Evolutionary conservation across 2,329 filamentous ascomycete species (phyloP).

Genomic region (Bipolaris zeicola): DNA sequence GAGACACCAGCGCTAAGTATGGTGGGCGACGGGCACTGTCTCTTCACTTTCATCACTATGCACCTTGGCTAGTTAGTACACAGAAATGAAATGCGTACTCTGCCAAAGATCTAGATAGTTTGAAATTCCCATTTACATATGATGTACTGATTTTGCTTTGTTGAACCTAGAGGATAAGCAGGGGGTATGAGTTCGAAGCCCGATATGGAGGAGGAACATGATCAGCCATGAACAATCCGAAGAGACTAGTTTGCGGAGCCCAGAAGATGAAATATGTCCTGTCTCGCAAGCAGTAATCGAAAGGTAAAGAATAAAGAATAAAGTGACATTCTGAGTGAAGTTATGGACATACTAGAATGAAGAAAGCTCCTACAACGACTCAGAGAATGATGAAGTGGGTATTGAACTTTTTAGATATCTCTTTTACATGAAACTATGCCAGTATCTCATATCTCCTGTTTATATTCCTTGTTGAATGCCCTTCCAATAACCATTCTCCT

Average conservation of each 20-base stretch:
- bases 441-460: slow-evolving; percentile 25
- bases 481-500: slow-evolving; percentile 92
- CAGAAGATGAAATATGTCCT: neutral
- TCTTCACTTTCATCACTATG: slow-evolving; percentile 14
- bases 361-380: neutral
- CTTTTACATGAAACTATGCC: too few species aligned
- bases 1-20: neutral
- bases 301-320: too few species aligned
- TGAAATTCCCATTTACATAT: slow-evolving; percentile 64
- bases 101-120: slow-evolving; percentile 57
- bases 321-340: neutral
- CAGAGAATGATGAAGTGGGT: neutral
- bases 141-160: slow-evolving; percentile 56
- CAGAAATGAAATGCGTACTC: slow-evolving; percentile 66
- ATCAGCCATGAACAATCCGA: slow-evolving; percentile 32
- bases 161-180: slow-evolving; percentile 50
- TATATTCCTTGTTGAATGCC: slow-evolving; percentile 85
- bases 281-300: neutral
- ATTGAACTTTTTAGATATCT: slow-evolving; percentile 6
- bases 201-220: slow-evolving; percentile 44
- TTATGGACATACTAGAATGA: neutral
- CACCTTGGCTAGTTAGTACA: slow-evolving; percentile 41
- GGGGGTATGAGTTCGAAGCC: slow-evolving; percentile 42
- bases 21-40: neutral
- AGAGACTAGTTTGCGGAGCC: neutral